phyloP scores from a whole-genome alignment of 495 filamentous ascomycete species.

The Aspergillus sclerotioniger region DNA sequence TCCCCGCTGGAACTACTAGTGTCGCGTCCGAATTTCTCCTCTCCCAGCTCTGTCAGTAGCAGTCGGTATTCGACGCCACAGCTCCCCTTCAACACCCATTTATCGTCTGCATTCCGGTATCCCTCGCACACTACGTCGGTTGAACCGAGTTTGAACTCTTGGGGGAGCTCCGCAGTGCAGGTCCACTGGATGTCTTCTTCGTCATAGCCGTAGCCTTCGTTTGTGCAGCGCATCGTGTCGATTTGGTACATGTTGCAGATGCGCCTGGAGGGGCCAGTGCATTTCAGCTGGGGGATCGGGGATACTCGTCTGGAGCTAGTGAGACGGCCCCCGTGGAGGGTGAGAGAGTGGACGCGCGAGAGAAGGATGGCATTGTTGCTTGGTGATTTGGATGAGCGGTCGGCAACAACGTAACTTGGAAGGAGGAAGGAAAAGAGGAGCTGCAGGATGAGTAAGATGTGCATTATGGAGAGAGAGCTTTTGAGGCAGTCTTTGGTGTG shows the following conservation, averaged over 20 bases:
- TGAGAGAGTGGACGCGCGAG: constrained; percentile 74
- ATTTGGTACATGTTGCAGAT: constrained; percentile 62
- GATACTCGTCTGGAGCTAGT: constrained; percentile 76
- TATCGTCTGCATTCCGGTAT: constrained; percentile 70
- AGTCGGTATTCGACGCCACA: constrained; percentile 93
- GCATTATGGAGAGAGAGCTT: constrained; percentile 14
- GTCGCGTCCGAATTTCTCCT: constrained; percentile 59
- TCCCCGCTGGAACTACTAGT: constrained; percentile 14
- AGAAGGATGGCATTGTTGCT: constrained; percentile 65
- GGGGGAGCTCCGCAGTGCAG: constrained; percentile 74
- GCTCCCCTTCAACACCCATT: constrained; percentile 80
- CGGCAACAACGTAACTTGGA: constrained; percentile 28
- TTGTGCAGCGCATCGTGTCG: constrained; percentile 84
- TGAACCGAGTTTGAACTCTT: constrained; percentile 80
- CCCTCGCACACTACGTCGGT: constrained; percentile 96
- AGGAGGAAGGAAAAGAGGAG: constrained; percentile 26
- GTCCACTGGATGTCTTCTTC: constrained; percentile 82
- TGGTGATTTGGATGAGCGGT: constrained; percentile 36
- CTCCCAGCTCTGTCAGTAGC: constrained; percentile 75
- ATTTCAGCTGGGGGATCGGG: constrained; percentile 78
- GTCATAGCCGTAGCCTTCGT: constrained; percentile 69
- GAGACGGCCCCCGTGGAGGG: constrained; percentile 58
- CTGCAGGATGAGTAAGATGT: constrained; percentile 8
- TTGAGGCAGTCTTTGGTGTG: not conserved
- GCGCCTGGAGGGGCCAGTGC: constrained; percentile 64